Base-by-base conservation (phyloP, 225 moss, liverwort and hornwort species). In the Physcomitrium patens region DNA sequence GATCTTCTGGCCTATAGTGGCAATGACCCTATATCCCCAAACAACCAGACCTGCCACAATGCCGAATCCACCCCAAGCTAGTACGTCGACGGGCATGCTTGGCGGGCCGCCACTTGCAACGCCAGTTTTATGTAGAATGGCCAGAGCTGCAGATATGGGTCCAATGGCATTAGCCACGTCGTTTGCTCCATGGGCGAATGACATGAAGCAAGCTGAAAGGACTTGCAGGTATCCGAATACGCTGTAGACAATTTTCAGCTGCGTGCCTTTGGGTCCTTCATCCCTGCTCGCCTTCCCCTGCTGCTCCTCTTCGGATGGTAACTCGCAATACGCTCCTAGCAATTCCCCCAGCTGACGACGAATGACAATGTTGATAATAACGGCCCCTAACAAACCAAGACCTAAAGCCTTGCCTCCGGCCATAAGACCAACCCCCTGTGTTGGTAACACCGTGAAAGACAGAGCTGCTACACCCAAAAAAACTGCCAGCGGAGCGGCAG, bases 161-260 rank as follows among this genome's bases (percentile, higher is more conserved):
- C 96, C 96, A 74, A 96, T 96, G 3, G 96, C 96, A 67, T 96
- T 96, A 0, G 96, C 96, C 5, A 96, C 96, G 71, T 96, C 96
- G 55, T 96, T 96, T 6, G 96, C 96, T 24, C 96, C 96, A 72
- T 96, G 96, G 8, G 96, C 96, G 28, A 96, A 96, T 7, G 96
- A 96, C 96, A 96, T 96, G 57, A 96, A 96, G 82, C 96, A 96
- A 11, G 96, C 96, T 44, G 96, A 96, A 41, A 96, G 79, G 60
- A 96, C 91, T 74, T 96, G 96, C 42, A 96, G 77, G 74, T 96
- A 96, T 7, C 96, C 96, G 45, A 96, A 96, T 4, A 93, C 87
- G 68, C 93, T 91, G 69, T 96, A 96, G 23, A 96, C 96, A 64
- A 96, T 90, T 61, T 80, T 84, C 74, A 96, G 69, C 52, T 96